Base-by-base conservation (phyloP, 2,329 filamentous ascomycete species). In the Knoxdaviesia capensis region DNA sequence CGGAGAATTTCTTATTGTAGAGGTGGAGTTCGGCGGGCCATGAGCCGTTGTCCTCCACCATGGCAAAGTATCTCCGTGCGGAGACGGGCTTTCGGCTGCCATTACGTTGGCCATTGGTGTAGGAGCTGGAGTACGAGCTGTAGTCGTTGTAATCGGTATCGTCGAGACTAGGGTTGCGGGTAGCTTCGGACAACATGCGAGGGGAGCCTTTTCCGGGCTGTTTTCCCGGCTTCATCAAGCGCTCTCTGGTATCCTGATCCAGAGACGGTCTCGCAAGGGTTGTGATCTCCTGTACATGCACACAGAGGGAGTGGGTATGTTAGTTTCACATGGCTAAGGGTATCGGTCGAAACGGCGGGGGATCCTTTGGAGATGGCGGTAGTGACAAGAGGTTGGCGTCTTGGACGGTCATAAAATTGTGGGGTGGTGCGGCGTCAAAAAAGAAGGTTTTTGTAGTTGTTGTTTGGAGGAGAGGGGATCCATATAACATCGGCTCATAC, bases 21-120 rank as follows among this genome's bases (percentile, higher is more conserved):
- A 93, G 80, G 49, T 87, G 77, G 43, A 98, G 71, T 59, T 96
- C 88, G 9, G 88, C 84, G 5, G 90, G 90, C 90, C 90, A 98
- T 48, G 90, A 78, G 47, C 72, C 73, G 56, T 94, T 88, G 54
- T 96, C 90, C 54, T 96, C 90, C 40, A 92, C 83, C 43, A 85
- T 81, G 43, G 83, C 83, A 59, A 93, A 98, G 60, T 98, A 98
- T 55, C 85, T 70, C 57, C 82, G 68, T 47, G 70, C 57, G 43
- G 68, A 58, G 54, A 66, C 31, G 52, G 68, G 64, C 47, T 60
- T 65, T 50, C 59, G 55, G 50, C 59, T 63, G 52, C 59, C 61
- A 48, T 53, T 56, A 55, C 62, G 57, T 57, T 63, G 51, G 36
- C 64, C 64, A 51, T 68, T 68, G 39, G 61, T 62, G 49, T 62